Evolutionary conservation across 257 asterid genomes (phyloP).

Genomic region (Verbascum thapsus): DNA sequence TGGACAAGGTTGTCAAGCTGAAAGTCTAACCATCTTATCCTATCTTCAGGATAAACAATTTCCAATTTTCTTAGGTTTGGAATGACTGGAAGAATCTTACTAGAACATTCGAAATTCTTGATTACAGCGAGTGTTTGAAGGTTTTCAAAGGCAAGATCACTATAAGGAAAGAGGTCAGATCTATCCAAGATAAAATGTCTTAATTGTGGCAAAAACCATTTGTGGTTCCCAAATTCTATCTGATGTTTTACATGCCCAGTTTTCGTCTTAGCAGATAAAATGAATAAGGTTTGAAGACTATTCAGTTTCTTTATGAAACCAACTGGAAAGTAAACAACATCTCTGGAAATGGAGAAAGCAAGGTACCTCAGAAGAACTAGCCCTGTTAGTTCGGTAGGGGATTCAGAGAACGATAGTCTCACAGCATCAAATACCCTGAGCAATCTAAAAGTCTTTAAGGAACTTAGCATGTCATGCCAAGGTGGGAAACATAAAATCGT

Average conservation of each 20-base stretch:
- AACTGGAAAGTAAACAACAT: not conserved
- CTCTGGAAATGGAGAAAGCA: not conserved
- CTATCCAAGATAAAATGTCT: not conserved
- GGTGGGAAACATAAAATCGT: constrained; percentile 11
- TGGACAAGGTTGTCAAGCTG: constrained; percentile 20
- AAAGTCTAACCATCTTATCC: not conserved
- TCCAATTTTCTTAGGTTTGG: constrained; percentile 21
- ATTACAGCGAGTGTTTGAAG: constrained; percentile 4
- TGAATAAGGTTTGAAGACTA: constrained; percentile 25
- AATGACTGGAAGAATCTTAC: not conserved
- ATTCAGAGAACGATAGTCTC: not conserved
- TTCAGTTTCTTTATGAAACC: constrained; percentile 17
- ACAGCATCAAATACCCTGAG: not conserved
- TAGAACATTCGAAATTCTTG: not conserved
- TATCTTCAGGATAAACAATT: not conserved
- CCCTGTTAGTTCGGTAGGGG: not conserved
- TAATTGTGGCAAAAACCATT: constrained; percentile 18
- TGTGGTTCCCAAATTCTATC: no score
- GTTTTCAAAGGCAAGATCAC: not conserved
- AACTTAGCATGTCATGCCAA: no score
- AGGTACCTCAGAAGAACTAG: constrained; percentile 25
- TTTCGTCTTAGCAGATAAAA: no score
- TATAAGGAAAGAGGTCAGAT: not conserved
- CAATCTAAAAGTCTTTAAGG: not conserved
- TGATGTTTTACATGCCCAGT: no score